Evolutionary conservation across 495 filamentous ascomycete species (phyloP).

Genomic region (Wilcoxina mikolae): DNA sequence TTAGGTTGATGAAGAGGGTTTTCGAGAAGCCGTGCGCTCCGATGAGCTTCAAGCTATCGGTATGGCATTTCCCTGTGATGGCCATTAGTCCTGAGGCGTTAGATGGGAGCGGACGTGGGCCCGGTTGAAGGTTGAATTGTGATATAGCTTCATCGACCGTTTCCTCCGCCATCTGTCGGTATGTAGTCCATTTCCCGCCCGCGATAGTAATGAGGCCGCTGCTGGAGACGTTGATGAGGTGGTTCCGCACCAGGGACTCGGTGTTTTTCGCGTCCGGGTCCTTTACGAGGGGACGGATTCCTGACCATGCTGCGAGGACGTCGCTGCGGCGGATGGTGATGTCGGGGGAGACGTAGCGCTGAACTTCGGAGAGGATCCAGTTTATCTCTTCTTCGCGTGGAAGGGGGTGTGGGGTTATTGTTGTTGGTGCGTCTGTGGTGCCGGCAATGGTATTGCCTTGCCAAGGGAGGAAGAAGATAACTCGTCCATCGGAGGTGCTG

Average conservation of each 20-base stretch:
- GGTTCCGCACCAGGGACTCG: constrained; percentile 87
- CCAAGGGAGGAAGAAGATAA: constrained; percentile 99
- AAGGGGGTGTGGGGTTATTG: constrained; percentile 65
- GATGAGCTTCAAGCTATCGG: constrained; percentile 74
- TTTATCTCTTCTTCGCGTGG: constrained; percentile 87
- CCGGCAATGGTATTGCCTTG: constrained; percentile 98
- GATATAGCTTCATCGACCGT: constrained; percentile 80
- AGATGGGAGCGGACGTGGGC: constrained; percentile 24
- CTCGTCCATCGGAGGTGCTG: constrained; percentile 81
- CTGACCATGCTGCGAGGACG: constrained; percentile 90
- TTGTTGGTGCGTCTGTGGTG: constrained; percentile 82
- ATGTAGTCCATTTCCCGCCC: constrained; percentile 99
- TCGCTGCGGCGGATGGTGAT: constrained; percentile 89
- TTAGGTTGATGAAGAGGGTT: constrained; percentile 95
- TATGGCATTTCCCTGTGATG: constrained; percentile 79
- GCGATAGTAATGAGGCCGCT: constrained; percentile 85
- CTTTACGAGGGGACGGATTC: constrained; percentile 83
- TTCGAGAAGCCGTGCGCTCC: constrained; percentile 91
- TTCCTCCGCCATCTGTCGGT: constrained; percentile 97
- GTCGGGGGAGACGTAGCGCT: constrained; percentile 76
- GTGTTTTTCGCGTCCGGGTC: constrained; percentile 91
- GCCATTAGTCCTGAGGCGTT: constrained; percentile 57
- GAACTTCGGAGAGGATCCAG: constrained; percentile 89
- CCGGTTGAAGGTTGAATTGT: constrained; percentile 54
- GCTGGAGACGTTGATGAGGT: constrained; percentile 72